These are phyloP conservation scores for Globisporangium mamillatum DNA, from an alignment of 352 stramenopile species.

Conservation along the genomic window DNA sequence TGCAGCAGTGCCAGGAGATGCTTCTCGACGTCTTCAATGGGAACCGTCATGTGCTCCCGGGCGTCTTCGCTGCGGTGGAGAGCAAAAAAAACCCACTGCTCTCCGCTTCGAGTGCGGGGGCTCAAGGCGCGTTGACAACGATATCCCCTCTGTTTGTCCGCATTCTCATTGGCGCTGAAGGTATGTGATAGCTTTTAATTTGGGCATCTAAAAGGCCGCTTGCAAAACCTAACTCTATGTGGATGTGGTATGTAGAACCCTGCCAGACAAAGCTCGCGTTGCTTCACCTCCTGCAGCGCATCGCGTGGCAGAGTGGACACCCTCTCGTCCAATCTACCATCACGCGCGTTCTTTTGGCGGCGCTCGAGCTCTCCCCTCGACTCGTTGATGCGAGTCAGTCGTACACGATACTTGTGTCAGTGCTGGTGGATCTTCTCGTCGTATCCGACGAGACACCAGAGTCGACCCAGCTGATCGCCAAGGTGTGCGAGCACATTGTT, in stretches of 20 bases:
- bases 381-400: conserved; percentile 20
- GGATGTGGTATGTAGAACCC: conserved; percentile 15
- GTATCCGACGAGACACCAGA: conserved; percentile 1
- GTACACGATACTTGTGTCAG: conserved; percentile 34
- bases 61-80: conserved; percentile 41
- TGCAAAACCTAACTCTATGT: neutral
- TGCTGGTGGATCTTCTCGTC: conserved; percentile 40
- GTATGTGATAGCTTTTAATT: conserved; percentile 5
- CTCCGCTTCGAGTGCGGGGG: neutral
- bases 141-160: conserved; percentile 31
- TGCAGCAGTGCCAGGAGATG: conserved; percentile 5
- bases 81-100: conserved; percentile 9
- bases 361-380: conserved; percentile 31
- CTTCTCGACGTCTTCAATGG: conserved; percentile 41
- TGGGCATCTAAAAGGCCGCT: neutral
- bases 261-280: conserved; percentile 27
- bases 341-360: conserved; percentile 28
- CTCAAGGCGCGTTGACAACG: conserved; percentile 15
- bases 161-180: conserved; percentile 31
- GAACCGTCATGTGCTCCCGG: conserved; percentile 34
- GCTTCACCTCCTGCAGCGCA: conserved; percentile 36
- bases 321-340: conserved; percentile 11
- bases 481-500: conserved; percentile 14
- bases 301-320: conserved; percentile 31
- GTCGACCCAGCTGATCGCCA: conserved; percentile 10